Conservation (phyloP, 2,329 filamentous ascomycete genomes). For the Fusarium fracticaudum region DNA sequence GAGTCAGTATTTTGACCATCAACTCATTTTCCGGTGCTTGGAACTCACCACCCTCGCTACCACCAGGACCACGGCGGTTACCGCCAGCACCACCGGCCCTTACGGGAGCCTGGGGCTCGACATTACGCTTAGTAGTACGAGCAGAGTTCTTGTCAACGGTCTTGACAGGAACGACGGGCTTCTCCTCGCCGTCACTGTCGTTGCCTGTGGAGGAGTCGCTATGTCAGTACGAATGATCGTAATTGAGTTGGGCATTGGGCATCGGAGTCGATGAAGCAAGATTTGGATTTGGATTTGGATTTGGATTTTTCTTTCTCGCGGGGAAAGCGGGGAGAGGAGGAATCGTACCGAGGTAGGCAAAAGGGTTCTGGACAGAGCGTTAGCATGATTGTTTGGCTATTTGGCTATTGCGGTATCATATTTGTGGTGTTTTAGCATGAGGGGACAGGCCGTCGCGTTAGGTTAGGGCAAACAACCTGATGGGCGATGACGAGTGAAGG, state of each 20-base stretch:
- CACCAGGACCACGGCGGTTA: conserved; percentile 67
- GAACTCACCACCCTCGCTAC: conserved; percentile 86
- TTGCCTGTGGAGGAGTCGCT: conserved; percentile 57
- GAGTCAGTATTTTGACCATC: conserved; percentile 18
- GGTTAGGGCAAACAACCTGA: conserved; percentile 38
- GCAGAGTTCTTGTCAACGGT: conserved; percentile 84
- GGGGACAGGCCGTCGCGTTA: conserved; percentile 9
- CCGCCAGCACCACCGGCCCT: conserved; percentile 53
- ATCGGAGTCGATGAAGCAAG: conserved; percentile 32
- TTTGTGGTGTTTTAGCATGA: conserved; percentile 5
- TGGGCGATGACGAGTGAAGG: conserved; percentile 24
- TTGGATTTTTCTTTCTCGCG: conserved; percentile 14
- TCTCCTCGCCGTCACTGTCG: conserved; percentile 69
- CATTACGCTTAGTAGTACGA: conserved; percentile 86
- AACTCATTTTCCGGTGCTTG: not conserved
- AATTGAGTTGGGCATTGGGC: conserved; percentile 15
- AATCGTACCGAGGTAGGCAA: conserved; percentile 93
- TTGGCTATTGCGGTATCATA: not conserved
- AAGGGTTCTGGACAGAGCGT: conserved; percentile 80
- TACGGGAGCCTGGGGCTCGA: conserved; percentile 75
- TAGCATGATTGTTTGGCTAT: conserved; percentile 24
- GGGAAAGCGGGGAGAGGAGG: conserved; percentile 37
- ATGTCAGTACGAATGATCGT: conserved; percentile 41
- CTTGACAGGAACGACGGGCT: conserved; percentile 85
- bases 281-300: conserved; percentile 8